phyloP scores from a whole-genome alignment of 179 eudicot species.

The Beta macrorhiza region DNA sequence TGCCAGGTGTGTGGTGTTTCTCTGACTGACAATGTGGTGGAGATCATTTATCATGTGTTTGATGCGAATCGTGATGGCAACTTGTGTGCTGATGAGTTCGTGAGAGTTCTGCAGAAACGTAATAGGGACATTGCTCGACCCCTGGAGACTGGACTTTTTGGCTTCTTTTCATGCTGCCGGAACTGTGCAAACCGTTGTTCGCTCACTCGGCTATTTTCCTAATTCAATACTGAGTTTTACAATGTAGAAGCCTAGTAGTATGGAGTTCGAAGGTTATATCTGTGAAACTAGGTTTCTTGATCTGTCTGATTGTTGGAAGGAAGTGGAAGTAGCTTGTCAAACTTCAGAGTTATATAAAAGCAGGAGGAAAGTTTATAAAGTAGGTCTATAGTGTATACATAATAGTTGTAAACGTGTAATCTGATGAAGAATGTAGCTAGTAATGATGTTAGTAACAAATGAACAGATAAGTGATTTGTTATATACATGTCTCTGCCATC shows the following conservation, averaged over 20 bases:
- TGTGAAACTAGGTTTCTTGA: background rate
- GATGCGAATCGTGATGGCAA: constrained; percentile 70
- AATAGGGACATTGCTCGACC: constrained; percentile 45
- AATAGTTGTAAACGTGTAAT: background rate
- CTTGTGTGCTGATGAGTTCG: constrained; percentile 67
- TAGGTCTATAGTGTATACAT: too few relatives aligned
- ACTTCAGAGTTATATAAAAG: background rate
- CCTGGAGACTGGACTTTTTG: constrained; percentile 41
- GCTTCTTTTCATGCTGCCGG: constrained; percentile 65
- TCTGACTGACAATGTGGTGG: constrained; percentile 62
- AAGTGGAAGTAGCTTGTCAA: constrained; percentile 1
- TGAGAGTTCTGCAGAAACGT: constrained; percentile 63
- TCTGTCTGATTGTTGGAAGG: background rate
- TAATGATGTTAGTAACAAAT: background rate
- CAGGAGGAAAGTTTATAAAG: background rate
- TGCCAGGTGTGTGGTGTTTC: constrained; percentile 78
- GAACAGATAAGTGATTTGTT: background rate
- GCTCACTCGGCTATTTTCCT: constrained; percentile 31
- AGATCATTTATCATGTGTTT: constrained; percentile 67
- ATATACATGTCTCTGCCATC: background rate
- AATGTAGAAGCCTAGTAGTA: background rate
- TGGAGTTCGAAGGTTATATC: background rate
- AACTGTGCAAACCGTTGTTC: constrained; percentile 53
- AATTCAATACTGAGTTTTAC: background rate
- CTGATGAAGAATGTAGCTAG: background rate